A percentile compares a stretch with the other conserved stretches of the same genome.
Evolutionary conservation across 805 yeast genomes (phyloP).

Genomic region (Saturnispora saitoi): DNA sequence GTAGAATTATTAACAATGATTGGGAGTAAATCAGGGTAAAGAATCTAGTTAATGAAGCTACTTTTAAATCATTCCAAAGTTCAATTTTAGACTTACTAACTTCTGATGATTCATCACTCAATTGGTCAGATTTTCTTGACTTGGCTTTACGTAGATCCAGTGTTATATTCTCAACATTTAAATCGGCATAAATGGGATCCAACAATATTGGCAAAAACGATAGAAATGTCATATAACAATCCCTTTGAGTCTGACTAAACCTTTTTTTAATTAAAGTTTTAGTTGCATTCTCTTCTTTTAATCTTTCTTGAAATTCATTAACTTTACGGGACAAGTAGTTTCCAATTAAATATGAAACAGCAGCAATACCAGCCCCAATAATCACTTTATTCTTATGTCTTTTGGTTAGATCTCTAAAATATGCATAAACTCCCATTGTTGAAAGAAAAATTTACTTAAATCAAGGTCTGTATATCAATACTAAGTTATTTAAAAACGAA

Average conservation of each 20-base stretch:
- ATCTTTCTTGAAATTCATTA: conserved; percentile 39
- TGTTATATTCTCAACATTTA: conserved; percentile 69
- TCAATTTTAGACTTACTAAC: conserved; percentile 43
- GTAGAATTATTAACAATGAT: conserved; percentile 63
- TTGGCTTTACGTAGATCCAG: conserved; percentile 48
- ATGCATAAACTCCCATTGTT: conserved; percentile 10
- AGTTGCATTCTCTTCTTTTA: conserved; percentile 50
- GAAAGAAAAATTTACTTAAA: not conserved
- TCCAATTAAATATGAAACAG: conserved; percentile 36
- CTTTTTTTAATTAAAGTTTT: conserved; percentile 68
- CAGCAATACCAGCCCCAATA: conserved; percentile 36
- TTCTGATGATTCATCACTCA: not conserved
- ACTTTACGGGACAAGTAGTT: conserved; percentile 38
- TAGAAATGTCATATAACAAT: conserved; percentile 74
- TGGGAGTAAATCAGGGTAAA: conserved; percentile 62
- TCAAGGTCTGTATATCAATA: too few species aligned
- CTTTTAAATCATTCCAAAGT: conserved; percentile 78
- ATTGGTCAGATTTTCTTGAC: conserved; percentile 14
- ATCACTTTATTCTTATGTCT: conserved; percentile 39
- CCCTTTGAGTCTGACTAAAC: conserved; percentile 86
- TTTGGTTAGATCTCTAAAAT: conserved; percentile 30
- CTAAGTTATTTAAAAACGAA: too few species aligned
- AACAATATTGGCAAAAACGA: conserved; percentile 74
- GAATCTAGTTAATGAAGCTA: conserved; percentile 63
- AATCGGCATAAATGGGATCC: conserved; percentile 48